phyloP scores from a whole-genome alignment of 106 monocot genomes.

The Agapanthus africanus region DNA sequence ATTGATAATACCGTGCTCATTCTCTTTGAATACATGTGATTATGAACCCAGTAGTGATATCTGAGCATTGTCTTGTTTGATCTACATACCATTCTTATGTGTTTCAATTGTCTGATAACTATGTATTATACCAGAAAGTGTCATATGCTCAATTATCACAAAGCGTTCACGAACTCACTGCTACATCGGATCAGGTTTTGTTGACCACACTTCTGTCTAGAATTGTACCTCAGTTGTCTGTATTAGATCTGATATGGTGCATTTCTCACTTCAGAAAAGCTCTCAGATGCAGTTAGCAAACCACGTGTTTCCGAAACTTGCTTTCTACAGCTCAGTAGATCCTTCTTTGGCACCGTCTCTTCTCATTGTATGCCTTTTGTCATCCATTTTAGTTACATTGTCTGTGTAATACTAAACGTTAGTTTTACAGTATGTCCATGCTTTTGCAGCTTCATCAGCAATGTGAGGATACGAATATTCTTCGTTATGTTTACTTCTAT shows the following conservation, averaged over 20 bases:
- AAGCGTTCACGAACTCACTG: slow-evolving; percentile 90
- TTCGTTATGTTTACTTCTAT: slow-evolving; percentile 98
- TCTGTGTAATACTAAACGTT: too few relatives aligned
- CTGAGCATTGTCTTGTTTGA: background rate
- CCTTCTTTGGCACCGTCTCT: slow-evolving; percentile 63
- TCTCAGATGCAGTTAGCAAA: slow-evolving; percentile 52
- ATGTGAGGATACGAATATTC: slow-evolving; percentile 80
- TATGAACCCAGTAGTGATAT: background rate
- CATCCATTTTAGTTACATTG: background rate
- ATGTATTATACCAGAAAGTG: slow-evolving; percentile 39
- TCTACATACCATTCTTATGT: background rate
- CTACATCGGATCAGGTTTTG: slow-evolving; percentile 84
- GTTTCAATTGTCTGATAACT: background rate
- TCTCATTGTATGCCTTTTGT: slow-evolving; percentile 64
- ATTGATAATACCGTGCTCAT: background rate
- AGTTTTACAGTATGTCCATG: background rate
- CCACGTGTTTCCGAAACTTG: slow-evolving; percentile 59
- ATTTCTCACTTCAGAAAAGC: slow-evolving; percentile 37
- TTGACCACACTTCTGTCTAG: background rate
- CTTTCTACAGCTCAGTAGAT: slow-evolving; percentile 58
- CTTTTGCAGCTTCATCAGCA: slow-evolving; percentile 85
- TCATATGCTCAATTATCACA: slow-evolving; percentile 86
- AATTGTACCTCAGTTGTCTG: background rate
- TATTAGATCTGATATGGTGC: background rate
- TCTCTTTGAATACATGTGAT: background rate